Percentiles rank a stretch among this genome's conserved stretches.
Evolutionary conservation across 1,284 basidiomycete species (phyloP).

Genomic region (Leccinum solheimii): DNA sequence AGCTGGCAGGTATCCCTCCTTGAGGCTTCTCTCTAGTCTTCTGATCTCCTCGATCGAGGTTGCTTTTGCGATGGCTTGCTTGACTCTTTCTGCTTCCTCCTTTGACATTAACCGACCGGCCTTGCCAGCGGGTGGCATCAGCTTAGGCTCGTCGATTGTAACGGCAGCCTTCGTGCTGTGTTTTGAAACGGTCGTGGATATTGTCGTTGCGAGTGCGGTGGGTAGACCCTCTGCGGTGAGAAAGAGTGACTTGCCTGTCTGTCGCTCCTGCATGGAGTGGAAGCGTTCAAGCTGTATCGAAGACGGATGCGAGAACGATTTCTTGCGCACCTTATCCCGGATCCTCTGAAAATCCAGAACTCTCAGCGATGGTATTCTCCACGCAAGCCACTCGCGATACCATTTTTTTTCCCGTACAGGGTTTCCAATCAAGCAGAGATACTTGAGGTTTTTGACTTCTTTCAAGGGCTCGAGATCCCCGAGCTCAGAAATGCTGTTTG

Average conservation of each 20-base stretch:
- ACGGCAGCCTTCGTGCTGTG: conserved; percentile 57
- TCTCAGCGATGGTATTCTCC: conserved; percentile 80
- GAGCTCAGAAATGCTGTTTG: conserved; percentile 72
- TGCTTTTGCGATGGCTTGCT: conserved; percentile 87
- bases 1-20: conserved; percentile 82
- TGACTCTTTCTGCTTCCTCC: conserved; percentile 89
- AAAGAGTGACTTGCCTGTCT: conserved; percentile 73
- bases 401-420: conserved; percentile 92
- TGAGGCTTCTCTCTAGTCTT: conserved; percentile 82
- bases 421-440: conserved; percentile 85
- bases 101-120: conserved; percentile 88
- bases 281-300: conserved; percentile 32
- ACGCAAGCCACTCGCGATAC: conserved; percentile 94
- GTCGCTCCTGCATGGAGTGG: conserved; percentile 62
- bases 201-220: conserved; percentile 78
- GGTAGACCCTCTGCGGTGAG: conserved; percentile 73
- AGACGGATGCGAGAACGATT: conserved; percentile 23
- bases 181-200: conserved; percentile 72
- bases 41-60: conserved; percentile 90
- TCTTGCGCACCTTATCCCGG: conserved; percentile 83
- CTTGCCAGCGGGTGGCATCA: conserved; percentile 55
- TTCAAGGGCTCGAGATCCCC: conserved; percentile 87
- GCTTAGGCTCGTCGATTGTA: conserved; percentile 72
- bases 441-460: conserved; percentile 77
- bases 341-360: conserved; percentile 97